These are phyloP conservation scores for Nissolia schottii DNA, from an alignment of 306 rosid species.

Conservation along the genomic window DNA sequence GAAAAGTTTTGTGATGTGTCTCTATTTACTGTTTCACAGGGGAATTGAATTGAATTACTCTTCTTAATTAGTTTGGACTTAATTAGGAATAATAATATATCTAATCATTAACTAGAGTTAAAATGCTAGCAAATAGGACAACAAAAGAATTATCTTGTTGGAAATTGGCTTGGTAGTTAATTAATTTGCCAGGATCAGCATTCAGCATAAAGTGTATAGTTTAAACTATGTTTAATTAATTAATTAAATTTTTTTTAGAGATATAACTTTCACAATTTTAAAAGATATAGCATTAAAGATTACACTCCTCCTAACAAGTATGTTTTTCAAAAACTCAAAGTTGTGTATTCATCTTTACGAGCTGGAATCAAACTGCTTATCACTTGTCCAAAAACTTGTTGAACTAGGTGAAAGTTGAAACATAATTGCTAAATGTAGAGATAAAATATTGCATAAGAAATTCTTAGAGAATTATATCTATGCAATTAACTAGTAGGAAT, in stretches of 20 bases:
- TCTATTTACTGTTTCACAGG: neutral
- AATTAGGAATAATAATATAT: neutral
- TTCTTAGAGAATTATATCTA: neutral
- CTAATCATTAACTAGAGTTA: neutral
- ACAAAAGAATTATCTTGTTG: slow-evolving; percentile 8
- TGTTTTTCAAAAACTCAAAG: no score
- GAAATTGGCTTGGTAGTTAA: slow-evolving; percentile 11
- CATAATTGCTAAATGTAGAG: neutral
- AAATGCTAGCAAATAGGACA: slow-evolving; percentile 1
- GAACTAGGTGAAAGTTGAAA: neutral
- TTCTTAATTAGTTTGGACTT: neutral
- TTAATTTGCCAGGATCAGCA: slow-evolving; percentile 18
- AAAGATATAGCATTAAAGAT: no score
- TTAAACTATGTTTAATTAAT: no score
- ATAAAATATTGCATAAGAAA: neutral
- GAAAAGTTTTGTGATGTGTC: neutral
- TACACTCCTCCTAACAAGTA: no score
- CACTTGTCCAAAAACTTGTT: neutral
- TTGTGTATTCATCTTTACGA: no score
- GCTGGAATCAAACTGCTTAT: no score
- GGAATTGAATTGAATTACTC: neutral
- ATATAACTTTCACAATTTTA: no score
- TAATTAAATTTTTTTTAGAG: no score
- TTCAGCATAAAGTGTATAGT: neutral
- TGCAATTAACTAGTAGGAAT: neutral